These are phyloP conservation scores for Biscogniauxia sp. DNA, from an alignment of 2,329 filamentous ascomycete species.

Conservation along the genomic window DNA sequence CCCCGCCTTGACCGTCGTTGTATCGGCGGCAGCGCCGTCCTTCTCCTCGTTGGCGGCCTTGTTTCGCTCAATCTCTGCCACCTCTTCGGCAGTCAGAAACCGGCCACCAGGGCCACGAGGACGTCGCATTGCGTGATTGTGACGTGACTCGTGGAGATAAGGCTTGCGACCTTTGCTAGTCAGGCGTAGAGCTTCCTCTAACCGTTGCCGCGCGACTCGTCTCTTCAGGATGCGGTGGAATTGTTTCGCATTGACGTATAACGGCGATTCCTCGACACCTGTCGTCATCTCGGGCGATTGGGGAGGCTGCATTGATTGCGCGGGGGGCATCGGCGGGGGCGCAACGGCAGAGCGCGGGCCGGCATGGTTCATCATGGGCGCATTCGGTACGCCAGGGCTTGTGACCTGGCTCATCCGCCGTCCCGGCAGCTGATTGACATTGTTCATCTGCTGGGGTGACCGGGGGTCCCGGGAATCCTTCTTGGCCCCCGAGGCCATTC, in stretches of 20 bases:
- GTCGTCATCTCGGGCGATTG: slow-evolving; percentile 79
- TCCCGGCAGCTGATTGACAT: slow-evolving; percentile 56
- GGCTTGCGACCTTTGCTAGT: slow-evolving; percentile 96
- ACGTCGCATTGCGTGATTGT: slow-evolving; percentile 96
- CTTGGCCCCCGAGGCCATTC: slow-evolving; percentile 68
- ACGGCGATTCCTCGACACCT: slow-evolving; percentile 79
- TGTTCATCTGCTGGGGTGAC: slow-evolving; percentile 72
- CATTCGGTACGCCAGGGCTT: slow-evolving; percentile 71
- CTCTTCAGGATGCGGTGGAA: slow-evolving; percentile 97
- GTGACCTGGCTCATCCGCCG: slow-evolving; percentile 75
- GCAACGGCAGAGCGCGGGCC: slow-evolving; percentile 48
- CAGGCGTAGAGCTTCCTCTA: slow-evolving; percentile 87
- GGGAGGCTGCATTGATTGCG: slow-evolving; percentile 64
- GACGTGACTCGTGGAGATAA: slow-evolving; percentile 93
- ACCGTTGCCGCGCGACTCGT: slow-evolving; percentile 84
- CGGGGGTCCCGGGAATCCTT: slow-evolving; percentile 69
- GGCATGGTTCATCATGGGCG: slow-evolving; percentile 73
- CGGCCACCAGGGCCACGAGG: slow-evolving; percentile 91
- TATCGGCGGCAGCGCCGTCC: slow-evolving; percentile 33
- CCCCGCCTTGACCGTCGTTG: slow-evolving; percentile 37
- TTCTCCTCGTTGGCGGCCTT: slow-evolving; percentile 44
- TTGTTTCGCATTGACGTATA: slow-evolving; percentile 98
- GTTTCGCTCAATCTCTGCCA: slow-evolving; percentile 79
- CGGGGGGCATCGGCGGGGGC: slow-evolving; percentile 59
- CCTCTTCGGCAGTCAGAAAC: slow-evolving; percentile 95